Evolutionary conservation across 2,329 filamentous ascomycete genomes (phyloP).

Genomic region (Clarireedia paspali): DNA sequence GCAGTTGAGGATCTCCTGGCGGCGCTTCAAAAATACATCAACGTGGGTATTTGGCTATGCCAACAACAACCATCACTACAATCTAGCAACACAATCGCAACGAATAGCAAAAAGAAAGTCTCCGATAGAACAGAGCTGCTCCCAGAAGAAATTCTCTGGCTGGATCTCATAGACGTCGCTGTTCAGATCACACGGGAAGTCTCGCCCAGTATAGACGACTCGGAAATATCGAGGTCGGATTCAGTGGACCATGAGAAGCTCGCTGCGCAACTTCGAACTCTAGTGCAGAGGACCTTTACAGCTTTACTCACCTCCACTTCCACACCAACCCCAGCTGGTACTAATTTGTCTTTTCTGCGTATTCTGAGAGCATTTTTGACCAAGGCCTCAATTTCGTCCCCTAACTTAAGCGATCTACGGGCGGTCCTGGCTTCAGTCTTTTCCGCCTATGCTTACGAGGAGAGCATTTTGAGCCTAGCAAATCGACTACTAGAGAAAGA

Average conservation of each 20-base stretch:
- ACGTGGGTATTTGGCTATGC: slow-evolving; percentile 93
- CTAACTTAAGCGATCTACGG: slow-evolving; percentile 79
- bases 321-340: slow-evolving; percentile 24
- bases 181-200: slow-evolving; percentile 58
- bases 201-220: slow-evolving; percentile 44
- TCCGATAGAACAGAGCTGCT: slow-evolving; percentile 37
- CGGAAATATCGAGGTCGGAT: slow-evolving; percentile 22
- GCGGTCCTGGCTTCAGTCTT: slow-evolving; percentile 84
- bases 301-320: slow-evolving; percentile 74
- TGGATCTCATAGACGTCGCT: slow-evolving; percentile 51
- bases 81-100: slow-evolving; percentile 30
- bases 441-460: slow-evolving; percentile 90
- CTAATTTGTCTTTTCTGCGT: slow-evolving; percentile 73
- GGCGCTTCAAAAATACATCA: slow-evolving; percentile 78
- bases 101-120: slow-evolving; percentile 43
- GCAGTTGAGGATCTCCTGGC: slow-evolving; percentile 67
- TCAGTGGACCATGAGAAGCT: slow-evolving; percentile 52
- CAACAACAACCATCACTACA: slow-evolving; percentile 69
- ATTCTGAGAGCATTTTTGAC: slow-evolving; percentile 84
- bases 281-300: slow-evolving; percentile 88
- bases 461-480: slow-evolving; percentile 76
- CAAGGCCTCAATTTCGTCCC: slow-evolving; percentile 71
- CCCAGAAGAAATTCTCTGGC: slow-evolving; percentile 49
- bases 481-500: slow-evolving; percentile 84
- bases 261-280: slow-evolving; percentile 59